phyloP scores from a whole-genome alignment of 1,139 yeast species.

The Yamadazyma siamensis region DNA sequence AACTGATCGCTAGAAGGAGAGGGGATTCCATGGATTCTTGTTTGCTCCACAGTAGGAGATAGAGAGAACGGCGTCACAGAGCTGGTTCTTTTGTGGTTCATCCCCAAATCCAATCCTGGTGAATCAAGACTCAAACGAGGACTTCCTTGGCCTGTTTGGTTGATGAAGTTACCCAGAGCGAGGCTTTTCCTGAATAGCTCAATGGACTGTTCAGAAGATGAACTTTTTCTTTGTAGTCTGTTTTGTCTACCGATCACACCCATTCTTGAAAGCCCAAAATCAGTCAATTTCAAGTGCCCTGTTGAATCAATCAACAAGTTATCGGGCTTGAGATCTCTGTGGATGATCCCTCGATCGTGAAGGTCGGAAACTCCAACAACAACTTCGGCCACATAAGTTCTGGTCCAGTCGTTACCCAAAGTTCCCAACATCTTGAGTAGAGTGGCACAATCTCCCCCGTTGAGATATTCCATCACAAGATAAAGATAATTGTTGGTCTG shows the following conservation, averaged over 20 bases:
- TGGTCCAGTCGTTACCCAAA: slow-evolving; percentile 84
- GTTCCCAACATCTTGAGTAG: slow-evolving; percentile 77
- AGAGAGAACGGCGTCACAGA: slow-evolving; percentile 50
- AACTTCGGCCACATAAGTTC: slow-evolving; percentile 83
- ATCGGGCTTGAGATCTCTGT: slow-evolving; percentile 94
- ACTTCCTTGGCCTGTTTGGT: slow-evolving; percentile 5
- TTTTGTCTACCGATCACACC: slow-evolving; percentile 74
- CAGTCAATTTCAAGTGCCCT: slow-evolving; percentile 91
- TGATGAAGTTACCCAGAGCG: neutral
- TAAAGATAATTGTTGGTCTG: slow-evolving; percentile 86
- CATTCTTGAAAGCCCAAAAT: slow-evolving; percentile 89
- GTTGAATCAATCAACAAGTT: slow-evolving; percentile 78
- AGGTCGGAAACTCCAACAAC: slow-evolving; percentile 87
- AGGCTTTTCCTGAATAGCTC: slow-evolving; percentile 33
- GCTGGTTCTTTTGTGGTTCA: slow-evolving; percentile 16
- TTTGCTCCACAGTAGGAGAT: slow-evolving; percentile 40
- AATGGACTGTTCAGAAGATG: slow-evolving; percentile 44
- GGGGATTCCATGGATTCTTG: neutral
- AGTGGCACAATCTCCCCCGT: slow-evolving; percentile 96
- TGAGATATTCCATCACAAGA: slow-evolving; percentile 92
- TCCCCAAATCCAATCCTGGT: slow-evolving; percentile 22
- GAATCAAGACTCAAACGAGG: slow-evolving; percentile 19
- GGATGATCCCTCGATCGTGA: slow-evolving; percentile 86
- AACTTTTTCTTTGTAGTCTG: slow-evolving; percentile 37
- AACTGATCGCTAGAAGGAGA: slow-evolving; percentile 10